Base-by-base conservation (phyloP, 495 filamentous ascomycete species). In the Bryoglossum gracile region DNA sequence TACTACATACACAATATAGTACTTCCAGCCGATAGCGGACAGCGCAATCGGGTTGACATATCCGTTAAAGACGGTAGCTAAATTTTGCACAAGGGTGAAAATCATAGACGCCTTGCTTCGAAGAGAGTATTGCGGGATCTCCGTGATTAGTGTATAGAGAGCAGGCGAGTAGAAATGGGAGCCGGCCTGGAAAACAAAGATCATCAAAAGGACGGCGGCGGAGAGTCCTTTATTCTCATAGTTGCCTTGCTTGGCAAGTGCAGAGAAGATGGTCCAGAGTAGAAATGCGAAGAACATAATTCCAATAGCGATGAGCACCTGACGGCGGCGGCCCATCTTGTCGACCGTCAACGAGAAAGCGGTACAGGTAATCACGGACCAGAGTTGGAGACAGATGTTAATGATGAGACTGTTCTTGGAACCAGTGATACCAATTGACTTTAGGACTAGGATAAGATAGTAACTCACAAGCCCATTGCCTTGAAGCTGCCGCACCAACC, bases 211-310 rank as follows among this genome's bases (percentile, higher is more conserved):
- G 9, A 50, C 51, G 8, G 43, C 60, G 5, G 16, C 39, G 13
- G 48, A 54, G n/a, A 48, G 25, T 8, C 42, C 40, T 13, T 24
- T 14, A 28, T 56, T 50, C 4, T 17, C 8, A n/a, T 38, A 38
- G 16, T 46, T 26, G n/a, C 42, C 35, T 10, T 36, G n/a, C 4
- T 14, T 19, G 23, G 42, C 35, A 10, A 48, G 10, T n/a, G n/a
- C 36, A 23, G 50, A 42, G 10, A 53, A 36, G 14, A 48, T 25
- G 8, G 50, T 54, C 5, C 39, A 9, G 4, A 45, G 66, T 43
- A 78, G 62, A 59, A 80, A 82, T 25, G 75, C 67, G 26, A 66
- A 56, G 41, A 76, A 65, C 81, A 84, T 85, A 53, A 78, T 79
- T 1, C 56, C 62, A 11, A 75, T 82, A 33, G 76, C 66, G 17